A percentile compares a stretch with the other conserved stretches of the same genome.
phyloP scores from a whole-genome alignment of 345 rosid genomes.

The Acer negundo region DNA sequence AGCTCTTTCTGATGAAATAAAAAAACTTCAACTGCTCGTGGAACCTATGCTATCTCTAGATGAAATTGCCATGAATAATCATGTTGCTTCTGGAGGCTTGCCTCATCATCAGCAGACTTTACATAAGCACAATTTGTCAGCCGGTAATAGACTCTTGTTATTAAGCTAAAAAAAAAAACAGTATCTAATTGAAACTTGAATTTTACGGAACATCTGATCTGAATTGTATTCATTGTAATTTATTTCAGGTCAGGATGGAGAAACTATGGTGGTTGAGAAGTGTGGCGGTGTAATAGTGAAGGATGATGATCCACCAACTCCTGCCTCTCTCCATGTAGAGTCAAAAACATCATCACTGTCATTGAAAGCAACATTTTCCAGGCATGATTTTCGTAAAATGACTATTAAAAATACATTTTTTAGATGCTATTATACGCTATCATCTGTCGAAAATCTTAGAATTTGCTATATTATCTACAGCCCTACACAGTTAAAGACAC shows the following conservation, averaged over 20 bases:
- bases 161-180: background rate
- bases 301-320: constrained; percentile 68
- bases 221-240: background rate
- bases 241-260: constrained; percentile 74
- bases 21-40: constrained; percentile 56
- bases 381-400: constrained; percentile 37
- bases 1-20: constrained; percentile 59
- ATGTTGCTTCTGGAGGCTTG: constrained; percentile 45
- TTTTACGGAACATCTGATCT: background rate
- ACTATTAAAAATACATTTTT: background rate
- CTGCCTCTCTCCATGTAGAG: constrained; percentile 15
- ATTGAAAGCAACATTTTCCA: constrained; percentile 71
- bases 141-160: constrained; percentile 39
- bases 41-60: constrained; percentile 84
- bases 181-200: background rate
- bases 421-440: constrained; percentile 7
- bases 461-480: constrained; percentile 37
- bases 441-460: constrained; percentile 4
- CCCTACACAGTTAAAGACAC: constrained; percentile 87
- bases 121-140: constrained; percentile 52
- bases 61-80: constrained; percentile 64
- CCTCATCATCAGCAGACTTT: constrained; percentile 37
- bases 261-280: constrained; percentile 57
- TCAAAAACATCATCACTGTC: constrained; percentile 38
- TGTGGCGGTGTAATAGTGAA: constrained; percentile 69